A percentile compares a stretch with the other conserved stretches of the same genome.
Evolutionary conservation across 208 protist genomes (phyloP).

Genomic region (Crithidia fasciculata): DNA sequence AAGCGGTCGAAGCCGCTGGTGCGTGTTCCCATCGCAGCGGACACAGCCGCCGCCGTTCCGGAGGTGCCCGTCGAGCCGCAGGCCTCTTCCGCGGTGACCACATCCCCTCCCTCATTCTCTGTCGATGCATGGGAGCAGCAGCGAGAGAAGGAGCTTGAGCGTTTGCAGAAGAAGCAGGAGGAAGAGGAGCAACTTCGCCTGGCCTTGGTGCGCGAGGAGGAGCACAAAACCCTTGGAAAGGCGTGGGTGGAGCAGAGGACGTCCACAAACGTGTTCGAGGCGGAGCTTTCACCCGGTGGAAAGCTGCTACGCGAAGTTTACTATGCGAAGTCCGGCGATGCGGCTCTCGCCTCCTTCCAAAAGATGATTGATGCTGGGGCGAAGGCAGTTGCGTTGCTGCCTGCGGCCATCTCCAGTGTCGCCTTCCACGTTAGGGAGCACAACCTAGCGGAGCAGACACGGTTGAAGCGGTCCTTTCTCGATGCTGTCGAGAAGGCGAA

Average conservation of each 20-base stretch:
- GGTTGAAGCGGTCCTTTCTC: constrained; percentile 21
- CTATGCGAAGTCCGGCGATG: constrained; percentile 18
- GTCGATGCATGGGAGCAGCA: constrained; percentile 88
- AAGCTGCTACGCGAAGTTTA: constrained; percentile 39
- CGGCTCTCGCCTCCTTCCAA: constrained; percentile 20
- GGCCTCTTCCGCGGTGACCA: not conserved
- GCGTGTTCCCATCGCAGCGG: constrained; percentile 31
- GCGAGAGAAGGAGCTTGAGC: constrained; percentile 78
- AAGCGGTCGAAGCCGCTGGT: constrained; percentile 27
- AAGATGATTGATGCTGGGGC: constrained; percentile 33
- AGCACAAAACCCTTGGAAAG: constrained; percentile 69
- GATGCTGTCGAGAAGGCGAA: constrained; percentile 30
- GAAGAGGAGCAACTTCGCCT: constrained; percentile 61
- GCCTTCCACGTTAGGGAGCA: constrained; percentile 22
- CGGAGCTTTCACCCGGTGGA: constrained; percentile 16
- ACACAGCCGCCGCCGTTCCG: constrained; percentile 16
- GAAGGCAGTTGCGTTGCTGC: constrained; percentile 23
- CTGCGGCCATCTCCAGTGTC: constrained; percentile 25
- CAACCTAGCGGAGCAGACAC: constrained; percentile 14
- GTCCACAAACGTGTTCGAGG: constrained; percentile 7
- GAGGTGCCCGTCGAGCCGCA: not conserved
- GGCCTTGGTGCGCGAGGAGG: constrained; percentile 44
- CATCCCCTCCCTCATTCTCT: constrained; percentile 38
- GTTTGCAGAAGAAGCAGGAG: constrained; percentile 63
- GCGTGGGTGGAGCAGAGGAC: constrained; percentile 57